Conservation (phyloP, 306 rosid species). For the Rosa persica region DNA sequence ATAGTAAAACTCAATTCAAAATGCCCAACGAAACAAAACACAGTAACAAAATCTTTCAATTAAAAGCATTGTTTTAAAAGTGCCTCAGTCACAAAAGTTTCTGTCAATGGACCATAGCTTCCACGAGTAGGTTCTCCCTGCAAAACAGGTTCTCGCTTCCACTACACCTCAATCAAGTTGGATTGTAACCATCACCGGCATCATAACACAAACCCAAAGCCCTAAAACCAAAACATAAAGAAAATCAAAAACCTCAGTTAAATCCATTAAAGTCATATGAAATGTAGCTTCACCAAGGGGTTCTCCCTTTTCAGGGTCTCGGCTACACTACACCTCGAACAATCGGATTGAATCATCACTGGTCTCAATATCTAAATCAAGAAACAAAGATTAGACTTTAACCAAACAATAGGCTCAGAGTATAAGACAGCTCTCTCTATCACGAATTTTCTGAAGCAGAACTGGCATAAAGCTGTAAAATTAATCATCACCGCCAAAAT, state of each 20-base stretch:
- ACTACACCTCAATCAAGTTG: conserved; percentile 46
- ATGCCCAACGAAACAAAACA: accelerated
- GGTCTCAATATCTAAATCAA: neutral
- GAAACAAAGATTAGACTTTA: neutral
- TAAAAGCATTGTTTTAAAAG: neutral
- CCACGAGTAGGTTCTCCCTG: conserved; percentile 52
- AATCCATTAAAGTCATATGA: conserved; percentile 47
- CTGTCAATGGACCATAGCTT: conserved; percentile 44
- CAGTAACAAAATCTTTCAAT: neutral
- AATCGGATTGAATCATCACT: conserved; percentile 38
- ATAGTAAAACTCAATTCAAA: conserved; percentile 52
- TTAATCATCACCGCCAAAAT: conserved; percentile 57
- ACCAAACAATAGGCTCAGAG: conserved; percentile 51
- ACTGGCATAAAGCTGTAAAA: conserved; percentile 87
- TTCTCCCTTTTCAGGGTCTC: conserved; percentile 75
- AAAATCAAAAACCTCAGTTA: conserved; percentile 31
- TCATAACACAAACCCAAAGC: neutral
- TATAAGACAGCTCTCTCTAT: conserved; percentile 70
- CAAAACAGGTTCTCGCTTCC: conserved; percentile 36
- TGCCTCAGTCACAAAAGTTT: conserved; percentile 33
- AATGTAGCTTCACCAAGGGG: conserved; percentile 71
- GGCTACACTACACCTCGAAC: conserved; percentile 55
- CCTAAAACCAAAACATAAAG: neutral
- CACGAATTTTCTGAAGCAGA: conserved; percentile 91
- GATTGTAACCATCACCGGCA: conserved; percentile 48